Evolutionary conservation across 192 early-diverging fungal genomes (phyloP), one percentile per base, ranked within the genome.

Genomic region (Lobosporangium transversale): DNA sequence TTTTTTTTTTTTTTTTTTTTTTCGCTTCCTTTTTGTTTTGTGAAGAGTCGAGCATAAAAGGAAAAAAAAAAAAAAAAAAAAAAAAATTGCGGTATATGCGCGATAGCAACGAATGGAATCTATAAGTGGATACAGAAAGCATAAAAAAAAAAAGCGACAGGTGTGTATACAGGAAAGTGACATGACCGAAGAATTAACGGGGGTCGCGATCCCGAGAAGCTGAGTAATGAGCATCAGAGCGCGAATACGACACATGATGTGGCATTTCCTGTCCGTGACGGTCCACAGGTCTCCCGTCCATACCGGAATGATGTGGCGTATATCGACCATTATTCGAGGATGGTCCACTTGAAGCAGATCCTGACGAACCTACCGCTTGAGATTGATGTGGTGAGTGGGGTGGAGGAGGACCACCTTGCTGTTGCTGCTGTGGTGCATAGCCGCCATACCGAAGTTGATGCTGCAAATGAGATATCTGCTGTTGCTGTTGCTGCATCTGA

Each of bases 401-500:
- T 32, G 53, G 45, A 57, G 45, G 65, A 40, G 40, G 60, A 49
- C 18, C 53, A 36, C 7, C 37, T 24, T 44, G 32, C 12, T 43
- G 36, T 20, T 62, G 68, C 5, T 52, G 35, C 30, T 58, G 53
- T 57, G 14, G 52, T 42, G 23, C 10, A 24, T 7, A n/a, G n/a
- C 43, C 36, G 2, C 68, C 68, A 31, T 65, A 64, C n/a, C 70
- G 61, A 23, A 76, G 58, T 27, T 76, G 73, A 15, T 62, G 45
- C 18, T 76, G 73, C 40, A 76, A 37, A 9, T 67, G 58, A 14
- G 49, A 50, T n/a, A 76, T 53, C 48, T 67, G 64, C 15, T 76
- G 64, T 33, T 76, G 73, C 23, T 76, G 73, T 12, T 61, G 64
- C 9, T 66, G 65, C 2, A 76, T 42, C 24, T 76, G 63, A 21